Evolutionary conservation across 176 grass and related monocot genomes (phyloP).

Genomic region (Saccharum spontaneum): DNA sequence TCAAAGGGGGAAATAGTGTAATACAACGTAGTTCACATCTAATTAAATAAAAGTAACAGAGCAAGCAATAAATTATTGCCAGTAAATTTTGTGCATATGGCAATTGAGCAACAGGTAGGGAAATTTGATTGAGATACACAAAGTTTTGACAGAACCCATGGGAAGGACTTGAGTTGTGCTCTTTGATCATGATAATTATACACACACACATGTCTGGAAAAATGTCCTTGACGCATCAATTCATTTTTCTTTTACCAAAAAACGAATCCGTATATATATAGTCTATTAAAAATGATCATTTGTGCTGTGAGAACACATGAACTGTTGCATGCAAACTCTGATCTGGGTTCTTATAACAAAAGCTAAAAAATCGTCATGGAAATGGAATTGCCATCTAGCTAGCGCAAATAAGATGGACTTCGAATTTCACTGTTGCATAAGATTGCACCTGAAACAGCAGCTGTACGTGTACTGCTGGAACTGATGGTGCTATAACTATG

Average conservation of each 20-base stretch:
- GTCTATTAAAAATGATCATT: neutral
- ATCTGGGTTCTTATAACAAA: neutral
- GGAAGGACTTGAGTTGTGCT: neutral
- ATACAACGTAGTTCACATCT: neutral
- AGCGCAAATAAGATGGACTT: neutral
- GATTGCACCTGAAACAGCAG: neutral
- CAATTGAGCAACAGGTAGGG: neutral
- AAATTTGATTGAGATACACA: neutral
- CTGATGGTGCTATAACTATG: constrained; percentile 15
- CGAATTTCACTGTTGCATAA: neutral
- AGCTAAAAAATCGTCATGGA: neutral
- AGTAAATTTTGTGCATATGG: neutral
- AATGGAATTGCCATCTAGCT: neutral
- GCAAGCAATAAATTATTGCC: neutral
- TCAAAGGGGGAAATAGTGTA: neutral
- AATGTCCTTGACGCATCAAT: neutral
- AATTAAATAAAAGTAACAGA: neutral
- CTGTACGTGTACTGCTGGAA: neutral
- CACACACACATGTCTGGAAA: neutral
- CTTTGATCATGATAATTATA: neutral
- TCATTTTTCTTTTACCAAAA: neutral
- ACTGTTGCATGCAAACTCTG: neutral
- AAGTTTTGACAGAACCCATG: neutral
- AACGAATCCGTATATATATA: neutral
- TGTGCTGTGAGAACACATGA: neutral